Conservation (phyloP, 2,329 filamentous ascomycete species). For the Ceratocystis harringtonii region DNA sequence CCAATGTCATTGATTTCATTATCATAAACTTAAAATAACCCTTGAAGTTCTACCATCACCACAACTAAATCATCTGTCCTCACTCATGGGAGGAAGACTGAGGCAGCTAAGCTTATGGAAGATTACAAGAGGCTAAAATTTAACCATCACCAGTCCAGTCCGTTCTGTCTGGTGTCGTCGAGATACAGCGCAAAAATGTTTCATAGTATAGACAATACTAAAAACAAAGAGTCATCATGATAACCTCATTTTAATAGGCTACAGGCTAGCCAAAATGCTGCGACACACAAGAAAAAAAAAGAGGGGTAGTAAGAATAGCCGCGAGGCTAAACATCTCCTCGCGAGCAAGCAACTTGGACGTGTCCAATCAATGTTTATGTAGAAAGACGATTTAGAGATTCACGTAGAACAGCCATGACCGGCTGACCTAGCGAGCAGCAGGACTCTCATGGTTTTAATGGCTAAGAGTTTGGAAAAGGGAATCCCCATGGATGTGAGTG, state of each 20-base stretch:
- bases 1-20: conserved; percentile 17
- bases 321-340: conserved; percentile 13
- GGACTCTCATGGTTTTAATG: background rate
- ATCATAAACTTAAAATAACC: conserved; percentile 15
- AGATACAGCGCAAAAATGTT: background rate
- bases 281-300: conserved; percentile 4
- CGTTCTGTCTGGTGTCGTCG: background rate
- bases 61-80: background rate
- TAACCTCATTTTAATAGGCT: background rate
- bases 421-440: background rate
- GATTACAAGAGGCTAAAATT: background rate
- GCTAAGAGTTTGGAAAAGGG: background rate
- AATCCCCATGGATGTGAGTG: background rate
- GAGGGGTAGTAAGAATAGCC: conserved; percentile 14
- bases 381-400: background rate
- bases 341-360: conserved; percentile 9
- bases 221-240: background rate
- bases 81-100: background rate
- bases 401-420: background rate
- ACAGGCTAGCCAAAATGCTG: background rate
- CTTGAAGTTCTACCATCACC: conserved; percentile 12
- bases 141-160: background rate
- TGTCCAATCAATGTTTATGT: conserved; percentile 5
- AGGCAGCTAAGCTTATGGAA: background rate
- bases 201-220: background rate